Percentiles rank a stretch among this genome's conserved stretches.
These are phyloP conservation scores for Hyparrhenia diplandra DNA, from an alignment of 176 grass and related monocot genomes.

Conservation along the genomic window DNA sequence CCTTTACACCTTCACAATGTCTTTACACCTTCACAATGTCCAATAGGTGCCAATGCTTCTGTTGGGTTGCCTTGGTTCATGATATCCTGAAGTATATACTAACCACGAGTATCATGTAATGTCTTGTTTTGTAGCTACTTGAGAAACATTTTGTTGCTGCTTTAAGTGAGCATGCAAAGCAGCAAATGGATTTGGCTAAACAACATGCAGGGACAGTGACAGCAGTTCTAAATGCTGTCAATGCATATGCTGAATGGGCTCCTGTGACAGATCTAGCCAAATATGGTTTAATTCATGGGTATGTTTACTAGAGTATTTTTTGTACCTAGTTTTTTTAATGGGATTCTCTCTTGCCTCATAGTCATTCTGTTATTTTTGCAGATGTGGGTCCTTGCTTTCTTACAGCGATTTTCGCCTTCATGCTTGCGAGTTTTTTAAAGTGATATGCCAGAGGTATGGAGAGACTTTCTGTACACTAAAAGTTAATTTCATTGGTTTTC, in stretches of 20 bases:
- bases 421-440: conserved; percentile 92
- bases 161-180: conserved; percentile 62
- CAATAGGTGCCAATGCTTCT: neutral
- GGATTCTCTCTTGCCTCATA: neutral
- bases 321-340: neutral
- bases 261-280: conserved; percentile 87
- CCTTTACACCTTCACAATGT: conserved; percentile 10
- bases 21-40: conserved; percentile 8
- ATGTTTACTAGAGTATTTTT: conserved; percentile 19
- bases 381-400: conserved; percentile 76
- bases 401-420: conserved; percentile 90
- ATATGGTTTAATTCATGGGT: conserved; percentile 96
- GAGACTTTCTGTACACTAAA: conserved; percentile 4
- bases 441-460: conserved; percentile 86
- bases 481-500: neutral
- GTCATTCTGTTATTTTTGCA: conserved; percentile 30
- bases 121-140: conserved; percentile 58
- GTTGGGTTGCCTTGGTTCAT: neutral
- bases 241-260: conserved; percentile 97
- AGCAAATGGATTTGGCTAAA: conserved; percentile 75
- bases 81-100: conserved; percentile 9
- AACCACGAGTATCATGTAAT: conserved; percentile 16
- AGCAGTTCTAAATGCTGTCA: conserved; percentile 86
- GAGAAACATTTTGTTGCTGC: conserved; percentile 93
- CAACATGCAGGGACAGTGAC: conserved; percentile 77